Conservation (phyloP, 208 protist genomes). For the Leishmania turanica region DNA sequence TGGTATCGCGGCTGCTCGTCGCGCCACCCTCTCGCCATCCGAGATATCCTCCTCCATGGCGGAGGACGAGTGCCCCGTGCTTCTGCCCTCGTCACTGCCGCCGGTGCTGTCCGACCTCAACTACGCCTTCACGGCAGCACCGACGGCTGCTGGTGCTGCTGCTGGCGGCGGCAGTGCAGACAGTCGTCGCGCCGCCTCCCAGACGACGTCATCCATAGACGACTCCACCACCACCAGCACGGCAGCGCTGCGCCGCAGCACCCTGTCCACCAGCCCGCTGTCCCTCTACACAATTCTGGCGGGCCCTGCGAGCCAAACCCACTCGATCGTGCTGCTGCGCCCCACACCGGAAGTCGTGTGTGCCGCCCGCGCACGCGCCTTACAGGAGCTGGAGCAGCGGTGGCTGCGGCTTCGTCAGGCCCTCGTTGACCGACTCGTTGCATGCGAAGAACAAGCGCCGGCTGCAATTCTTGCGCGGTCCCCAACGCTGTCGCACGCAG, state of each 20-base stretch:
- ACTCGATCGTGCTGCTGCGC: constrained; percentile 56
- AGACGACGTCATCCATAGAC: not conserved
- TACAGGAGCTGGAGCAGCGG: constrained; percentile 44
- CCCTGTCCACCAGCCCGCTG: constrained; percentile 51
- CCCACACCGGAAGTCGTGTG: constrained; percentile 37
- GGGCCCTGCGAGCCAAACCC: constrained; percentile 54
- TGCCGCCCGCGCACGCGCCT: constrained; percentile 35
- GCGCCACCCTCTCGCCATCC: not conserved
- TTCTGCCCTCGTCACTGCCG: constrained; percentile 53
- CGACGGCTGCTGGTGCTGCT: not conserved
- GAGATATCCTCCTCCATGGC: not conserved
- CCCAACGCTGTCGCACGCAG: not conserved
- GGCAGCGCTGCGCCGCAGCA: constrained; percentile 33
- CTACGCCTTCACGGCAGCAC: constrained; percentile 37
- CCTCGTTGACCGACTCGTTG: constrained; percentile 33
- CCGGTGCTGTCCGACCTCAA: constrained; percentile 71
- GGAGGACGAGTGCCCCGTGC: constrained; percentile 36
- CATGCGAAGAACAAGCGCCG: constrained; percentile 43
- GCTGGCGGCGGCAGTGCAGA: not conserved
- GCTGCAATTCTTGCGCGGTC: no score
- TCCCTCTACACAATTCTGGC: constrained; percentile 43
- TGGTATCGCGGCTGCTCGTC: not conserved
- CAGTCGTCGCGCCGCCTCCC: not conserved
- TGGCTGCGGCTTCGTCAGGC: constrained; percentile 55
- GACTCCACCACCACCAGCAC: constrained; percentile 3